These are phyloP conservation scores for Tylopilus orsonianus DNA, from an alignment of 1,284 basidiomycete species.

Conservation along the genomic window DNA sequence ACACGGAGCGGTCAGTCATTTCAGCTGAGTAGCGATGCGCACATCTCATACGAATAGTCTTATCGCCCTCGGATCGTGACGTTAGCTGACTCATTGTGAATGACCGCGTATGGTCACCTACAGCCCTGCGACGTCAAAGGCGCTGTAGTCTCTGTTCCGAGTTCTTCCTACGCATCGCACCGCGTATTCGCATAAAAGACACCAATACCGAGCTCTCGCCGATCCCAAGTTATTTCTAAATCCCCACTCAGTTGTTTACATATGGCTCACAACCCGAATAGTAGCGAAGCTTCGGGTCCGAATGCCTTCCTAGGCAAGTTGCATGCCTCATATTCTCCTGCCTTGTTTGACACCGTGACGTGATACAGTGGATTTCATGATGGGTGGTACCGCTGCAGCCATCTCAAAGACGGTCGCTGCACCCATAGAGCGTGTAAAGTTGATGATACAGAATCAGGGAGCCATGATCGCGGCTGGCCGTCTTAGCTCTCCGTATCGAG, in stretches of 20 bases:
- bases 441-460: conserved; percentile 69
- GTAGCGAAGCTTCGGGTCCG: conserved; percentile 4
- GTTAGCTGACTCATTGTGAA: conserved; percentile 4
- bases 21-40: too few species aligned
- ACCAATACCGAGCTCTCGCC: not conserved
- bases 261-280: conserved; percentile 15
- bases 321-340: not conserved
- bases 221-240: not conserved
- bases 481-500: conserved; percentile 56
- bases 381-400: conserved; percentile 50
- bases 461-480: conserved; percentile 56
- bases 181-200: conserved; percentile 14
- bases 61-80: too few species aligned
- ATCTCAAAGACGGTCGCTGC: conserved; percentile 72
- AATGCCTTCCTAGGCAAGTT: conserved; percentile 27
- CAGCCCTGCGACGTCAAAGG: not conserved
- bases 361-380: conserved; percentile 45
- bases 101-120: not conserved
- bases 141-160: conserved; percentile 9
- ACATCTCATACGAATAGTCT: too few species aligned
- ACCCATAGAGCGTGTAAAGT: conserved; percentile 72
- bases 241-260: conserved; percentile 27
- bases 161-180: conserved; percentile 15
- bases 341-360: conserved; percentile 3
- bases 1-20: too few species aligned